Conservation (phyloP, 768 basidiomycete species). For the Sporobolomyces pararoseus region DNA sequence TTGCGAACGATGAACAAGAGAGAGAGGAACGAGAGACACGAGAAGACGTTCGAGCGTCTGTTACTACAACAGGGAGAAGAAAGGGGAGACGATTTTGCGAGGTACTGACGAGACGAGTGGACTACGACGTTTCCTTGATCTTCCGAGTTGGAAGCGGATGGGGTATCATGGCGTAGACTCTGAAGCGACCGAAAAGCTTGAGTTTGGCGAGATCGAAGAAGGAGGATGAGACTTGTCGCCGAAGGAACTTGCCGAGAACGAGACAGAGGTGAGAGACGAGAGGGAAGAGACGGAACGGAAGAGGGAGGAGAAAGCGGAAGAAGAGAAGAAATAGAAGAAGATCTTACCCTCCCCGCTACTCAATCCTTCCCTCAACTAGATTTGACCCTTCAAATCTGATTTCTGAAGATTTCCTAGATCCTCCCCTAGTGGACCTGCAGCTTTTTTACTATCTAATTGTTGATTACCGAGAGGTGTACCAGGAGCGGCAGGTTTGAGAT, state of each 20-base stretch:
- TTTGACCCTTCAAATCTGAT: constrained; percentile 86
- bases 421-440: constrained; percentile 54
- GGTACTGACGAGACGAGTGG: too few species aligned
- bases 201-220: neutral
- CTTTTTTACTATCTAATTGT: constrained; percentile 50
- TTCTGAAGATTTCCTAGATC: constrained; percentile 75
- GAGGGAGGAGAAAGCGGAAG: neutral
- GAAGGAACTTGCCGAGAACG: neutral
- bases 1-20: neutral
- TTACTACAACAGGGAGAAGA: neutral
- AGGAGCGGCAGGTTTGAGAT: constrained; percentile 49
- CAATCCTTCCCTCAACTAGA: constrained; percentile 55
- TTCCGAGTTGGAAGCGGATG: too few species aligned
- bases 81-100: too few species aligned
- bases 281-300: neutral
- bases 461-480: neutral
- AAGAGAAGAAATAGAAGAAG: neutral
- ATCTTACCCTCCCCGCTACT: neutral
- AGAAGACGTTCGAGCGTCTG: too few species aligned
- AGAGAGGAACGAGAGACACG: neutral
- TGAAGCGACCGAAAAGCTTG: neutral
- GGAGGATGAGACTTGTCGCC: too few species aligned
- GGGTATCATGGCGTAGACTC: neutral
- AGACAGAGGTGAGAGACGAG: neutral
- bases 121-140: too few species aligned